phyloP scores from a whole-genome alignment of 1,139 yeast species.

The Nadsonia commutata region DNA sequence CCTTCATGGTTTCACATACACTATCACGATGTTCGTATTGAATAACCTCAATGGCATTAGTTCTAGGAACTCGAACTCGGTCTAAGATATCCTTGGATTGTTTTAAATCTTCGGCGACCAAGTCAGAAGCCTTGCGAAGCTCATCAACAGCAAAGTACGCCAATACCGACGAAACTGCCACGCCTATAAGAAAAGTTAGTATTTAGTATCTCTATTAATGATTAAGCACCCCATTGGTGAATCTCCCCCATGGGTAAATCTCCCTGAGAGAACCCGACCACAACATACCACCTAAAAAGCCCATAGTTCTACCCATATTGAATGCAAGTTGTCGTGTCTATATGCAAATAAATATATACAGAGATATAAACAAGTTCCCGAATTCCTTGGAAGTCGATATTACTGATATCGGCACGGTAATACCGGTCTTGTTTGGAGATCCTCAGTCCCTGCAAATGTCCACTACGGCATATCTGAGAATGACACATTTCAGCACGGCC shows the following conservation, averaged over 20 bases:
- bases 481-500: too few relatives aligned
- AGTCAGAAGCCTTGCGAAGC: slow-evolving; percentile 34
- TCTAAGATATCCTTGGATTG: slow-evolving; percentile 37
- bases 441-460: too few relatives aligned
- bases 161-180: slow-evolving; percentile 46
- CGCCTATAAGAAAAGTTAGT: slow-evolving; percentile 27
- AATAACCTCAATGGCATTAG: slow-evolving; percentile 15
- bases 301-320: slow-evolving; percentile 45
- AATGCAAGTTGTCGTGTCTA: not conserved
- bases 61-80: slow-evolving; percentile 22
- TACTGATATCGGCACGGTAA: too few relatives aligned
- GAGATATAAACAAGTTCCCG: too few relatives aligned
- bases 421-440: too few relatives aligned
- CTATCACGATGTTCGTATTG: slow-evolving; percentile 32
- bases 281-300: slow-evolving; percentile 41
- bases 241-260: not conserved
- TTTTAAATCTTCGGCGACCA: slow-evolving; percentile 34
- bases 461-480: too few relatives aligned
- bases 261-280: not conserved
- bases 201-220: not conserved
- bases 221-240: not conserved
- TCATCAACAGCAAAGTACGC: slow-evolving; percentile 52
- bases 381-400: too few relatives aligned
- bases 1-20: slow-evolving; percentile 51
- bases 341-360: too few relatives aligned